Base-by-base conservation (phyloP, 345 rosid species). In the Geranium rotundifolium region DNA sequence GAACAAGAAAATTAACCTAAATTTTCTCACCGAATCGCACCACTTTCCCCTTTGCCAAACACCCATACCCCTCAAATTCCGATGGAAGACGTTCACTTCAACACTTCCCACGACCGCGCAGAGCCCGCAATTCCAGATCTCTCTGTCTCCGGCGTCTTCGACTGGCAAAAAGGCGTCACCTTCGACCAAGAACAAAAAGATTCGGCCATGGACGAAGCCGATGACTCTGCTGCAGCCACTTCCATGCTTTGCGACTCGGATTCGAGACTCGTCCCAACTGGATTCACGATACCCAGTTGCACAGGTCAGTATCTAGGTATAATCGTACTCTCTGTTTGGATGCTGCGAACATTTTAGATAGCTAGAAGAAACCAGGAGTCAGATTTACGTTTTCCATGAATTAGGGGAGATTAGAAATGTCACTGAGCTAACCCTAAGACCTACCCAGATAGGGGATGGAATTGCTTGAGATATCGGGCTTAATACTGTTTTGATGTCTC, bases 241-340 rank as follows among this genome's bases (percentile, higher is more conserved):
- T 82, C 76, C 1, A 81, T 92, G 96, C 78, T 90, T 6, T 92
- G 91, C 57, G 95, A 87, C 73, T 79, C 95, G 2, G 80, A 70
- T 74, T 83, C 96, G 57, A 78, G 85, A 67, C 71, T 89, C 1
- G 72, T 90, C 4, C 72, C 64, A 18, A 54, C 66, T 34, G 99
- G 99, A 70, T 78, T 87, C 70, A 60, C 78, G 8, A 77, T 50
- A 73, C 64, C 81, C 19, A 67, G 61, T 73, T 69, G 66, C 69
- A 20, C 80, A 56, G 90, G 99, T 90, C 57, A 27, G 83, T 58
- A 19, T 16, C 46, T 60, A 17, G 16, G 13, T 39, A 7, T 19
- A 20, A 37, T 37, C 0, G 30, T 4, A 49, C 13, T 37, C 23
- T 18, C 13, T 13, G 7, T 34, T 34, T 23, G 27, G 27, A 2